Evolutionary conservation across 2,329 filamentous ascomycete species (phyloP).

Genomic region (Dichotomopilus funicola): DNA sequence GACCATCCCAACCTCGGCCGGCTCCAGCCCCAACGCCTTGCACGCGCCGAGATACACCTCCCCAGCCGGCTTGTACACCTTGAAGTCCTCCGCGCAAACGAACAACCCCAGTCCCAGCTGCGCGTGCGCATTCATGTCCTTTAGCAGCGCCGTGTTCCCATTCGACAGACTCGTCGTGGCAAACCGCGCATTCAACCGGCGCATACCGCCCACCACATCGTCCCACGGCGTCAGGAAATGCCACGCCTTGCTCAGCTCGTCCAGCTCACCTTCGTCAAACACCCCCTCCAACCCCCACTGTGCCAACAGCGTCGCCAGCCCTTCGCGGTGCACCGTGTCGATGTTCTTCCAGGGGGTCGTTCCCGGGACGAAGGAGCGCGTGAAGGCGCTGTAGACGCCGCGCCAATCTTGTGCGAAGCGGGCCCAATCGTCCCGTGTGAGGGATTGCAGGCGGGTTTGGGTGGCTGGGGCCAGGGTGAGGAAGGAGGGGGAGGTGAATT

Average conservation of each 20-base stretch:
- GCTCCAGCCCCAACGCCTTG: slow-evolving; percentile 47
- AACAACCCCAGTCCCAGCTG: slow-evolving; percentile 56
- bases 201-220: slow-evolving; percentile 54
- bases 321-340: slow-evolving; percentile 63
- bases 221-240: slow-evolving; percentile 65
- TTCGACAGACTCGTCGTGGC: slow-evolving; percentile 66
- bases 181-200: slow-evolving; percentile 44
- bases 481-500: slow-evolving; percentile 40
- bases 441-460: slow-evolving; percentile 36
- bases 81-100: slow-evolving; percentile 63
- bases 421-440: slow-evolving; percentile 47
- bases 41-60: slow-evolving; percentile 64
- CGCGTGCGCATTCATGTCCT: slow-evolving; percentile 55
- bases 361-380: slow-evolving; percentile 42
- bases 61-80: slow-evolving; percentile 66
- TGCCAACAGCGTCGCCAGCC: slow-evolving; percentile 52
- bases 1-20: slow-evolving; percentile 65
- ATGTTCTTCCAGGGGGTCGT: slow-evolving; percentile 57
- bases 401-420: slow-evolving; percentile 67
- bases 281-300: slow-evolving; percentile 51
- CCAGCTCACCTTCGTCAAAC: slow-evolving; percentile 56
- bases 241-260: slow-evolving; percentile 62
- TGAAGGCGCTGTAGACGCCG: slow-evolving; percentile 56
- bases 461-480: slow-evolving; percentile 38
- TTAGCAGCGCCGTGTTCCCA: slow-evolving; percentile 61